These are phyloP conservation scores for Metschnikowia aberdeeniae DNA, from an alignment of 805 yeast species.

Conservation along the genomic window DNA sequence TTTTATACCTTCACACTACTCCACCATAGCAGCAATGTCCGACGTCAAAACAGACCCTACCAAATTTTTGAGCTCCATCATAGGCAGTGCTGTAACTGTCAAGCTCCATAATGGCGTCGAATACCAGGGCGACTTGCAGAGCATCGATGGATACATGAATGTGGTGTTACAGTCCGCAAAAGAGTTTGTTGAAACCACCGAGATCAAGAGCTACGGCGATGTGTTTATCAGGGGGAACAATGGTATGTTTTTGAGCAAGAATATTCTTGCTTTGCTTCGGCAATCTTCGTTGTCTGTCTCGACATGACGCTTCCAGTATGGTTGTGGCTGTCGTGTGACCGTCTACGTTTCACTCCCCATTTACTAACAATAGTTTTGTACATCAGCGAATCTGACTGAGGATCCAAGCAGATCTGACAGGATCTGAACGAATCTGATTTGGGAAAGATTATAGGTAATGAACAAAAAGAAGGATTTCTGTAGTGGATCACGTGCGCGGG, in stretches of 20 bases:
- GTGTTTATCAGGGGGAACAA: constrained; percentile 85
- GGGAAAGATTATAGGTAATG: not conserved
- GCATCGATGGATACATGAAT: constrained; percentile 97
- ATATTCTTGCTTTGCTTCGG: not conserved
- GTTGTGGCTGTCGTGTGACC: not conserved
- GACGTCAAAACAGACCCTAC: constrained; percentile 54
- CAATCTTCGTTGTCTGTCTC: not conserved
- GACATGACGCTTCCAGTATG: too few species aligned
- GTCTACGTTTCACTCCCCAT: not conserved
- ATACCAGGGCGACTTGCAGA: constrained; percentile 59
- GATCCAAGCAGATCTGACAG: not conserved
- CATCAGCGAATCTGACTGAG: constrained; percentile 31
- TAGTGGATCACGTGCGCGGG: too few species aligned
- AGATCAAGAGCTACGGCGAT: constrained; percentile 57
- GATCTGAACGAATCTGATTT: too few species aligned
- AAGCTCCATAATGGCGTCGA: constrained; percentile 84
- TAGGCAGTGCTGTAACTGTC: constrained; percentile 76
- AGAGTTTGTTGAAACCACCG: constrained; percentile 53
- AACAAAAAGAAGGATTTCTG: not conserved
- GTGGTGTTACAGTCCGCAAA: constrained; percentile 76
- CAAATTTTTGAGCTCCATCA: constrained; percentile 72
- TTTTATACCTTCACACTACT: constrained; percentile 1
- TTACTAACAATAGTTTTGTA: constrained; percentile 39
- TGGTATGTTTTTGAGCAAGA: constrained; percentile 45
- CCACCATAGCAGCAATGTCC: constrained; percentile 7